A percentile compares a stretch with the other conserved stretches of the same genome.
phyloP scores from a whole-genome alignment of 2,329 filamentous ascomycete genomes.

The Microdochium paspali region DNA sequence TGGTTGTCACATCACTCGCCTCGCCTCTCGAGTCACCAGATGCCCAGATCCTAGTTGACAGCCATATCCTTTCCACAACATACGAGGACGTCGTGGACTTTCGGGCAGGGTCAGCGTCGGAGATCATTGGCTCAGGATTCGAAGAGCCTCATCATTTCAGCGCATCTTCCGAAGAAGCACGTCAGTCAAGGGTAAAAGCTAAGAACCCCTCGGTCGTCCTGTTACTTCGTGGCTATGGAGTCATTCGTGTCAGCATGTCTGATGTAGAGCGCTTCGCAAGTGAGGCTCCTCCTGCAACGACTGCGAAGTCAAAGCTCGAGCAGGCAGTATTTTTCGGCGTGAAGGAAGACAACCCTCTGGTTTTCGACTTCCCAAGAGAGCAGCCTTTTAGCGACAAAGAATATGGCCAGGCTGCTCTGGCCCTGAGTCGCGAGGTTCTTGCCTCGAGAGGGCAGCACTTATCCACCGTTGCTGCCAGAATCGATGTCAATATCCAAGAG shows the following conservation, averaged over 20 bases:
- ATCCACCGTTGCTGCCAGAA: constrained; percentile 59
- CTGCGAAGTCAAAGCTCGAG: constrained; percentile 81
- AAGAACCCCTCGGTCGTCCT: constrained; percentile 56
- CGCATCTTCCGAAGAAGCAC: constrained; percentile 33
- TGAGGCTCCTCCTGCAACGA: constrained; percentile 52
- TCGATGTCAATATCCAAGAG: constrained; percentile 71
- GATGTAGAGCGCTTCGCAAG: constrained; percentile 52
- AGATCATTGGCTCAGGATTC: constrained; percentile 54
- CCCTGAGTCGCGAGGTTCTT: constrained; percentile 74
- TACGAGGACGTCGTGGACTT: constrained; percentile 88
- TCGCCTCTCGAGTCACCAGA: constrained; percentile 62
- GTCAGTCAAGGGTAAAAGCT: constrained; percentile 40
- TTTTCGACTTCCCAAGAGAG: constrained; percentile 62
- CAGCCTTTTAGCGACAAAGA: constrained; percentile 60
- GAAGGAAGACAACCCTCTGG: constrained; percentile 75
- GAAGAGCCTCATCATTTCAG: constrained; percentile 42
- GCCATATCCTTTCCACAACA: constrained; percentile 49
- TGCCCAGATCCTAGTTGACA: constrained; percentile 63
- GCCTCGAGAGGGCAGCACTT: constrained; percentile 69
- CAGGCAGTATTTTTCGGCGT: constrained; percentile 91
- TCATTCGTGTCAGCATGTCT: constrained; percentile 48
- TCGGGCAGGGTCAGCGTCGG: constrained; percentile 51
- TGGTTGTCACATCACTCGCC: constrained; percentile 67
- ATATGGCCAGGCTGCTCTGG: constrained; percentile 65
- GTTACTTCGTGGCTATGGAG: constrained; percentile 52